phyloP scores from a whole-genome alignment of 2,329 filamentous ascomycete species.

The Xenoacremonium recifei region DNA sequence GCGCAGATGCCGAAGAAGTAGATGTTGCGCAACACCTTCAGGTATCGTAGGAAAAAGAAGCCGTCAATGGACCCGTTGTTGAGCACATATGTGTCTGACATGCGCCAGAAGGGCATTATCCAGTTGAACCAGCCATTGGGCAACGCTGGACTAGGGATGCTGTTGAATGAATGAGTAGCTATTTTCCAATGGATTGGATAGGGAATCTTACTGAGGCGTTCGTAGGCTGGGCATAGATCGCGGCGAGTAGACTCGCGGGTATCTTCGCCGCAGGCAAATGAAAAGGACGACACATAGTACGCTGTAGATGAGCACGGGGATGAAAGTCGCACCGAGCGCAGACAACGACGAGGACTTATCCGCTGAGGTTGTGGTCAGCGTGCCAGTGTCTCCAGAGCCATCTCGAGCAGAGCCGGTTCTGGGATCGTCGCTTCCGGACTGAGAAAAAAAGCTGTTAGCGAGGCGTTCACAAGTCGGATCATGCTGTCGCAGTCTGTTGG shows the following conservation, averaged over 20 bases:
- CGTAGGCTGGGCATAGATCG: slow-evolving; percentile 49
- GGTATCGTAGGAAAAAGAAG: slow-evolving; percentile 81
- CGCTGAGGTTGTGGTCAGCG: slow-evolving; percentile 30
- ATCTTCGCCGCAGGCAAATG: slow-evolving; percentile 44
- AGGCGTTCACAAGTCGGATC: no score
- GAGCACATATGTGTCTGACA: slow-evolving; percentile 75
- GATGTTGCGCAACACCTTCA: slow-evolving; percentile 70
- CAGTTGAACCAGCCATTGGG: slow-evolving; percentile 65
- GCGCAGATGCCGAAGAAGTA: slow-evolving; percentile 81
- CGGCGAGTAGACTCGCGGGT: slow-evolving; percentile 54
- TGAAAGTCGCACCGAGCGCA: slow-evolving; percentile 48
- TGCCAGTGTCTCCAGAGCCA: slow-evolving; percentile 31
- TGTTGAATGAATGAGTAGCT: slow-evolving; percentile 20
- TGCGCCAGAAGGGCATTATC: slow-evolving; percentile 64
- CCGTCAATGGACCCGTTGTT: slow-evolving; percentile 91
- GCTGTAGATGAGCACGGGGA: slow-evolving; percentile 53
- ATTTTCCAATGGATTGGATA: slow-evolving; percentile 1
- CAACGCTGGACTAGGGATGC: slow-evolving; percentile 57
- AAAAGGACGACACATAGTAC: slow-evolving; percentile 51
- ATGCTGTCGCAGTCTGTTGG: no score
- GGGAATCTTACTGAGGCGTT: slow-evolving; percentile 35
- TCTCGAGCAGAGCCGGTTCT: slow-evolving; percentile 34
- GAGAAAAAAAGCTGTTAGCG: no score
- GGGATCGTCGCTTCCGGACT: slow-evolving; percentile 28
- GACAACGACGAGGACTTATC: slow-evolving; percentile 35